phyloP scores from a whole-genome alignment of 1,139 yeast species.

The Sugiyamaella grinbergsii region DNA sequence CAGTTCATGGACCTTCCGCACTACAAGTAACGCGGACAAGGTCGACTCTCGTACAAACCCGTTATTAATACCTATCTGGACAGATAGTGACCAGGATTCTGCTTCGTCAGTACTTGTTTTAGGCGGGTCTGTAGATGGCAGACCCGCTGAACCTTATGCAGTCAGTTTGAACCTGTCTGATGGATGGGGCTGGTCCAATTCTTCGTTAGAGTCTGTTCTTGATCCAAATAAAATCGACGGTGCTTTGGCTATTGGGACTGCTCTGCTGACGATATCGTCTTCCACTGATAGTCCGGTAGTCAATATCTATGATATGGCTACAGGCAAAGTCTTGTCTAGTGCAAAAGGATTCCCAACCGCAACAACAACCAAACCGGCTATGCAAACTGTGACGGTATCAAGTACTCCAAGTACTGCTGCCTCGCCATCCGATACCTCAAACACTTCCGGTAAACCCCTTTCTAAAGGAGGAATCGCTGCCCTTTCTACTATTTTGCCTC shows the following conservation, averaged over 20 bases:
- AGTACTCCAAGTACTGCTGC: constrained; percentile 25
- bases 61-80: constrained; percentile 48
- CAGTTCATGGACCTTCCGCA: constrained; percentile 58
- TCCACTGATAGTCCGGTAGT: constrained; percentile 14
- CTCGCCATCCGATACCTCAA: no score
- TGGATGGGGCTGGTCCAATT: constrained; percentile 51
- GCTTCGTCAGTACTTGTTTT: constrained; percentile 37
- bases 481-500: constrained; percentile 41
- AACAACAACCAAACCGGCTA: constrained; percentile 24
- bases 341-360: constrained; percentile 21
- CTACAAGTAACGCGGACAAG: constrained; percentile 37
- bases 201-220: constrained; percentile 26
- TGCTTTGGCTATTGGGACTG: constrained; percentile 46
- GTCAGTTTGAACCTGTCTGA: constrained; percentile 45
- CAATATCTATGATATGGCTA: constrained; percentile 14
- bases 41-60: constrained; percentile 54
- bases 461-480: constrained; percentile 41
- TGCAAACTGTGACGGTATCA: constrained; percentile 32
- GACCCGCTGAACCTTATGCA: constrained; percentile 48
- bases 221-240: constrained; percentile 40
- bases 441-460: constrained; percentile 20
- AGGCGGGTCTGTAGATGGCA: constrained; percentile 48
- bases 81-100: constrained; percentile 16
- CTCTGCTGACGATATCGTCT: constrained; percentile 42
- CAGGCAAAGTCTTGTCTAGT: constrained; percentile 7